Conservation (phyloP, 306 rosid species). For the Dicorynia guianensis region DNA sequence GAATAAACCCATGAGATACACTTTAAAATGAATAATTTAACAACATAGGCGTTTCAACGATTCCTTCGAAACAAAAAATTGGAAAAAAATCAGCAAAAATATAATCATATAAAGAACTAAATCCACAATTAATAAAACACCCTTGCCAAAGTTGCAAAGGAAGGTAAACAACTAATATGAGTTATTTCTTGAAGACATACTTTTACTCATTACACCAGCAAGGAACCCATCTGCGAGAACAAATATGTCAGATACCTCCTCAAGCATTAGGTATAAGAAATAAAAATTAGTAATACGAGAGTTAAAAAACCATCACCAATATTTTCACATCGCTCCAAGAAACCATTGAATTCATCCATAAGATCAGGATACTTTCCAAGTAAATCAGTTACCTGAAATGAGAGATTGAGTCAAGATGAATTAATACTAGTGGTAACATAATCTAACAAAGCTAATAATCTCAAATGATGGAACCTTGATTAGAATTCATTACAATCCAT, state of each 20-base stretch:
- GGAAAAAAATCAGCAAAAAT: neutral
- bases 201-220: slow-evolving; percentile 88
- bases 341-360: slow-evolving; percentile 89
- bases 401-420: slow-evolving; percentile 33
- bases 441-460: slow-evolving; percentile 7
- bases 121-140: slow-evolving; percentile 31
- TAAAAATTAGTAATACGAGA: slow-evolving; percentile 23
- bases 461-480: neutral
- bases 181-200: slow-evolving; percentile 55
- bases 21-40: slow-evolving; percentile 1
- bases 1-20: slow-evolving; percentile 29
- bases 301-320: slow-evolving; percentile 61
- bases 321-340: slow-evolving; percentile 88
- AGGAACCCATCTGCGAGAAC: slow-evolving; percentile 94
- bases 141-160: neutral
- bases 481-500: neutral
- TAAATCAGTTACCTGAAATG: slow-evolving; percentile 82
- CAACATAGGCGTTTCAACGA: slow-evolving; percentile 26
- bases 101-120: neutral
- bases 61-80: slow-evolving; percentile 15
- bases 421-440: slow-evolving; percentile 24
- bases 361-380: slow-evolving; percentile 93
- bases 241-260: slow-evolving; percentile 50
- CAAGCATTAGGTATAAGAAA: slow-evolving; percentile 36
- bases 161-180: slow-evolving; percentile 21